Evolutionary conservation across 805 yeast species (phyloP).

Genomic region (Candida stauntonica): DNA sequence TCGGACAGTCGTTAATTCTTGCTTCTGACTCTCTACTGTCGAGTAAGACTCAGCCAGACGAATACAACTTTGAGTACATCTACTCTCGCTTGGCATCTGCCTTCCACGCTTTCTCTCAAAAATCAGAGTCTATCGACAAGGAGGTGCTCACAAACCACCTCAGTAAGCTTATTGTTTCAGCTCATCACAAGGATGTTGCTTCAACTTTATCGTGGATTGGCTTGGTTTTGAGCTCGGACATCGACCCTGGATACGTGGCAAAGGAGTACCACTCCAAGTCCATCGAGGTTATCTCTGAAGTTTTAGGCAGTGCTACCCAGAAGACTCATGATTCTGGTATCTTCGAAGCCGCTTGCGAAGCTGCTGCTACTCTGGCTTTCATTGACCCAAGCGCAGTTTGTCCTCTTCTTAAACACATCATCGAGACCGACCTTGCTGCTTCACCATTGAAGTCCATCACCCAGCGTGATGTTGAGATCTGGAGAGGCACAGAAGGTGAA

Average conservation of each 20-base stretch:
- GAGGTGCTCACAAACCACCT: constrained; percentile 31
- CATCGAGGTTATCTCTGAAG: constrained; percentile 18
- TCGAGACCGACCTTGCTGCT: constrained; percentile 39
- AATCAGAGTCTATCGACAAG: constrained; percentile 15
- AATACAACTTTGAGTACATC: constrained; percentile 21
- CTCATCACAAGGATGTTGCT: constrained; percentile 40
- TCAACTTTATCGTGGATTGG: constrained; percentile 71
- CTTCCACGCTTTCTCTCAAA: constrained; percentile 35
- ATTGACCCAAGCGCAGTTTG: constrained; percentile 54
- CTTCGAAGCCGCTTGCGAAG: constrained; percentile 46
- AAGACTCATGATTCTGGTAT: constrained; percentile 32
- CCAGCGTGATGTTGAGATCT: constrained; percentile 52
- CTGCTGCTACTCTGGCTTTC: constrained; percentile 49
- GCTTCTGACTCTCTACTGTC: constrained; percentile 35
- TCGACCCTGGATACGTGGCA: constrained; percentile 64
- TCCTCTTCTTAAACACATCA: constrained; percentile 42
- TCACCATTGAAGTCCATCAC: constrained; percentile 31
- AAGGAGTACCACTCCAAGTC: constrained; percentile 25
- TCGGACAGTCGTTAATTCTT: constrained; percentile 41
- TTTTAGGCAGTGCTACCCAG: constrained; percentile 17
- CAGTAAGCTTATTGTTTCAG: constrained; percentile 36
- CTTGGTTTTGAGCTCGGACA: constrained; percentile 49
- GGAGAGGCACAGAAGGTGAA: constrained; percentile 66
- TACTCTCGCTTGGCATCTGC: constrained; percentile 33
- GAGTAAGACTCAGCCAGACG: constrained; percentile 8